Percentiles rank a stretch among this genome's conserved stretches.
These are phyloP conservation scores for Pichia gijzeniarum DNA, from an alignment of 805 yeast species.

Conservation along the genomic window DNA sequence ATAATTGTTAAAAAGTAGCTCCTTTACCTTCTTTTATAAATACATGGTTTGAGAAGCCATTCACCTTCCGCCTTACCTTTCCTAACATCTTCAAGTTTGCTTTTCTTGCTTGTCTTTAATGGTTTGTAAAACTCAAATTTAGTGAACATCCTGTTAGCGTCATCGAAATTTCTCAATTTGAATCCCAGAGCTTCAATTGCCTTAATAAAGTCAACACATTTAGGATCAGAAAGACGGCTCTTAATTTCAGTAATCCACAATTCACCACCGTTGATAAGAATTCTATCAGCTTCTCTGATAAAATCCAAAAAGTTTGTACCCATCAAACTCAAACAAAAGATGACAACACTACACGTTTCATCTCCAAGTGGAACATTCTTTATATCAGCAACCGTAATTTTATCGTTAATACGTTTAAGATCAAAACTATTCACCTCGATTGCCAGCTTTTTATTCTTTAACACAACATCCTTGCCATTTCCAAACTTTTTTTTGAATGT, in stretches of 20 bases:
- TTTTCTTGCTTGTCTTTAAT: slow-evolving; percentile 57
- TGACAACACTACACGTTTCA: slow-evolving; percentile 76
- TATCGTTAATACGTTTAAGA: slow-evolving; percentile 77
- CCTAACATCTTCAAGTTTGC: slow-evolving; percentile 51
- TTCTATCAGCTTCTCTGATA: slow-evolving; percentile 80
- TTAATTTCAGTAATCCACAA: slow-evolving; percentile 97
- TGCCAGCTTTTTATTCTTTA: slow-evolving; percentile 29
- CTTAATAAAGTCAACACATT: slow-evolving; percentile 75
- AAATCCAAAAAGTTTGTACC: slow-evolving; percentile 95
- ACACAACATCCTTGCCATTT: slow-evolving; percentile 14
- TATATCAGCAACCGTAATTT: slow-evolving; percentile 96
- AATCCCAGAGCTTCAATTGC: slow-evolving; percentile 75
- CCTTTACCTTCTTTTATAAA: slow-evolving; percentile 74
- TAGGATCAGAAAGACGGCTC: slow-evolving; percentile 74
- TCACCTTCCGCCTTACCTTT: slow-evolving; percentile 65
- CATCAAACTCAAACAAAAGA: slow-evolving; percentile 93
- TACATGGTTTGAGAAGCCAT: slow-evolving; percentile 93
- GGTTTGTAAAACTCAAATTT: slow-evolving; percentile 93
- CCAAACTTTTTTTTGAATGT: slow-evolving; percentile 24
- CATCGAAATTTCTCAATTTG: slow-evolving; percentile 82
- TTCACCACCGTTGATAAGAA: slow-evolving; percentile 86
- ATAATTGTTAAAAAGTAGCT: no score
- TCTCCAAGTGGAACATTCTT: slow-evolving; percentile 81
- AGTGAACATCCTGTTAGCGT: slow-evolving; percentile 86
- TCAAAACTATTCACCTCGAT: slow-evolving; percentile 84